A percentile compares a stretch with the other conserved stretches of the same genome.
These are phyloP conservation scores for Bisporella sp. DNA, from an alignment of 2,329 filamentous ascomycete species.

Conservation along the genomic window DNA sequence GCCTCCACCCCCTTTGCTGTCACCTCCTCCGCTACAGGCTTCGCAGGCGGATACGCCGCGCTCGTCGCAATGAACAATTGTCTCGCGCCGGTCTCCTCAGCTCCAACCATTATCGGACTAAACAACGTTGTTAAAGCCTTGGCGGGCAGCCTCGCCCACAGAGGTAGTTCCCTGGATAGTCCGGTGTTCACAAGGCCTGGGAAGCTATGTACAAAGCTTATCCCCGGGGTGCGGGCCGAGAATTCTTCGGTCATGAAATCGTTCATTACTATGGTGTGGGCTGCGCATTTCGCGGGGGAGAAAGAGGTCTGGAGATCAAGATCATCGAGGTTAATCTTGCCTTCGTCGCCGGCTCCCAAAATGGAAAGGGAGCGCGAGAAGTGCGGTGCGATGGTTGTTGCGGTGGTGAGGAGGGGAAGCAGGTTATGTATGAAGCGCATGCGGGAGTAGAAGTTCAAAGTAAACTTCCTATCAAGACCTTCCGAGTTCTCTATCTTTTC, in stretches of 20 bases:
- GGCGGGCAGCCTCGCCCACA: conserved; percentile 10
- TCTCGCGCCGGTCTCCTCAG: conserved; percentile 20
- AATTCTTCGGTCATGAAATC: conserved; percentile 45
- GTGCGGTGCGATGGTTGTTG: conserved; percentile 28
- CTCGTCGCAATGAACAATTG: conserved; percentile 24
- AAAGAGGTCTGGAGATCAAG: conserved; percentile 24
- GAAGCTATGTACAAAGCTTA: conserved; percentile 42
- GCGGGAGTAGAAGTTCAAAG: conserved; percentile 45
- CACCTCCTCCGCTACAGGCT: conserved; percentile 4
- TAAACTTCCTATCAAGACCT: conserved; percentile 21
- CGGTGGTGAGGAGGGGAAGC: conserved; percentile 41
- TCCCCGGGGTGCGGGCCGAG: conserved; percentile 36
- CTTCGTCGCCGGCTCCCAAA: conserved; percentile 46
- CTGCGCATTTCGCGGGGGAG: conserved; percentile 12
- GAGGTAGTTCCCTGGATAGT: conserved; percentile 28
- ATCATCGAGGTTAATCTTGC: conserved; percentile 38
- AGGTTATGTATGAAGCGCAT: conserved; percentile 49
- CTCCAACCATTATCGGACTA: conserved; percentile 6
- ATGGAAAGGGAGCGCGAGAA: conserved; percentile 49
- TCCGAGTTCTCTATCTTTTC: conserved; percentile 18
- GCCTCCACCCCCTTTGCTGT: conserved; percentile 12
- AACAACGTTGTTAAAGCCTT: conserved; percentile 13
- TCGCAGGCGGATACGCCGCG: conserved; percentile 18
- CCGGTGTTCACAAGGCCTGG: conserved; percentile 41
- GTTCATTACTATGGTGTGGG: conserved; percentile 26